Evolutionary conservation across 371 early-diverging fungal species (phyloP), one percentile per base, ranked within the genome.

Genomic region (Rhizopus stolonifer): DNA sequence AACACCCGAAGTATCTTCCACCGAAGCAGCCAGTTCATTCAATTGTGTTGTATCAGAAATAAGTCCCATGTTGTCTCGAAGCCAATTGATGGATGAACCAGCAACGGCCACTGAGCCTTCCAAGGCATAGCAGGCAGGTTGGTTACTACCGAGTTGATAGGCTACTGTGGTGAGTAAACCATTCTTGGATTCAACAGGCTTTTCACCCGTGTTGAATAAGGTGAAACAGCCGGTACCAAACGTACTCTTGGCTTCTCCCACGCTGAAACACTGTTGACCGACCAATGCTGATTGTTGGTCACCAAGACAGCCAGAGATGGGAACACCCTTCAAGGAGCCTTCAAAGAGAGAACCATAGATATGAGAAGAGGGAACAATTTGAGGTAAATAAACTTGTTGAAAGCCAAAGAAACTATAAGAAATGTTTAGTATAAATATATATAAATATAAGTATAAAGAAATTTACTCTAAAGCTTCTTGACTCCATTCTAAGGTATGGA

Each of bases 251-350:
- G 91, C 91, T 11, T 74, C 75, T 4, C 75, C 75, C 1, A 47
- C 49, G 4, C 45, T 46, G 64, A 94, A 91, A 71, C 98, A 96
- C 52, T 86, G 82, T 65, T 96, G 98, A 4, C 98, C 98, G 18
- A 98, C 94, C 32, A 95, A 73, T 2, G 98, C 96, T 14, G 95
- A 93, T 63, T 98, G 98, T 65, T 98, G 98, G 74, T 98, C 98
- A 26, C 98, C 98, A 22, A 98, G 70, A 60, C 91, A 89, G 8
- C 93, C 94, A 11, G 90, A 67, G 18, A 94, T 83, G 2, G 91
- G 88, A 5, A 91, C 61, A 33, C 87, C 90, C 61, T 64, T 55
- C 14, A 85, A 74, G 0, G 88, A 66, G 4, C 86, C 86, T 8
- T 59, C 49, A 10, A 52, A 59, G 49, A 94, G 60, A 18, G 70